Evolutionary conservation across 768 basidiomycete genomes (phyloP), one percentile per base, ranked within the genome.

Genomic region (Tricholomella constricta): DNA sequence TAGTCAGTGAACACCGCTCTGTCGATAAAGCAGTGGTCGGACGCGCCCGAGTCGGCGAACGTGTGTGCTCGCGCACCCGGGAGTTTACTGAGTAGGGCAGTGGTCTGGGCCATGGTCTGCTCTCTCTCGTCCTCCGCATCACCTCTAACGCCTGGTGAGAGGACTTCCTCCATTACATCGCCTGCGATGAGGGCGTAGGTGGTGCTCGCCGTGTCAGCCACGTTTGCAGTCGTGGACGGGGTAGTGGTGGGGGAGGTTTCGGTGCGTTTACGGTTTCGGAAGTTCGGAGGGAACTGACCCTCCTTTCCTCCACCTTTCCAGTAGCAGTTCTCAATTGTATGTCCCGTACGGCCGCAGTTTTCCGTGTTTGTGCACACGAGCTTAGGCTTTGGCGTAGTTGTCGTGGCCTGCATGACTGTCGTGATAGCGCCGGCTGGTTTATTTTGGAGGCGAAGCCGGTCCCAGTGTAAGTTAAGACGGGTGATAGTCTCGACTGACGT

Each of bases 241-340:
- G 35, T 22, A 20, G 55, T 19, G 35, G 34, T 45, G 22, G 25
- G 29, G 1, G 43, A n/a, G 8, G 37, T 14, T 10, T 36, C 41
- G 4, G 36, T 25, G 22, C 42, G 45, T 8, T 57, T 46, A n/a
- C 53, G 22, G 19, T 49, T 40, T 14, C 62, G 45, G 23, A 64
- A 66, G 11, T 57, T 55, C 2, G 52, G 42, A 0, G 67, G 69
- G 35, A 65, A 67, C 45, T 74, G 72, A 7, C 73, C 72, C 36
- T 71, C 70, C 34, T 72, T 74, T 11, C 71, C 69, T 15, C 71
- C 67, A 0, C 72, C 72, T 10, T 56, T 56, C 57, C 60, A 65
- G 61, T 68, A 75, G 51, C 72, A 74, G 5, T 65, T 53, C 3
- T 57, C 59, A 3, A 60, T 59, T 6, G 52, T 38, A 29, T 73